Evolutionary conservation across 2,329 filamentous ascomycete species (phyloP), one percentile per base, ranked within the genome.

Genomic region (Aspergillus sp.): DNA sequence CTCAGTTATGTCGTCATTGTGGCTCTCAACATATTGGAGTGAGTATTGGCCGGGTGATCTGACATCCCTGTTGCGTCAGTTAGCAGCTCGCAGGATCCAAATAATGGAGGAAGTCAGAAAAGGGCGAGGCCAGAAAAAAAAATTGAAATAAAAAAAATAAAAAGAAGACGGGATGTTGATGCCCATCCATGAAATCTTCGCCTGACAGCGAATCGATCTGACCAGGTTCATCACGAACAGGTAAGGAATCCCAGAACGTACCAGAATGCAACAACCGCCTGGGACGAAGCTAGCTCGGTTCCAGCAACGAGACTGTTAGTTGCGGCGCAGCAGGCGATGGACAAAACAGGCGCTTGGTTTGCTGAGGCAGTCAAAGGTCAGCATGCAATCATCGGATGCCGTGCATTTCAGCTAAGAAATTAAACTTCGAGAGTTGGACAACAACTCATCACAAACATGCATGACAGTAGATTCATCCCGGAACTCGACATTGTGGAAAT

Each of bases 1-100:
- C 65, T 84, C 81, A 2, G 86, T 88, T 56, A 88, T 80, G 57
- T 86, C 85, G 69, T 88, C 86, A 56, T 81, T 81, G 65, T 81
- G 78, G 56, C 77, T 80, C 63, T 82, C 80, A 29, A 77, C 69
- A 53, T 79, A 79, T 66, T 78, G 72, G 12, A 77, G 72, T 49
- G 71, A 65, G 39, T 69, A 69, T 55, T 69, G 65, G 39, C 67
- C 60, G 1, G 77, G 71, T 56, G 72, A 75, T 75, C 78, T 74
- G 57, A 76, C 74, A 65, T 80, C 78, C 78, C 78, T 80, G 61
- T 51, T 47, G 52, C 47, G 60, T 65, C 61, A 61, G 66, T 76
- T 69, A 75, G 69, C 61, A 60, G 61, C 55, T 60, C 54, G 45
- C 54, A 55, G 42, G 61, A 39, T 49, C 20, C 26, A 49, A 54